A percentile compares a stretch with the other conserved stretches of the same genome.
Evolutionary conservation across 164 flowering plant genomes (phyloP).

Genomic region (Tetracentron sinense): DNA sequence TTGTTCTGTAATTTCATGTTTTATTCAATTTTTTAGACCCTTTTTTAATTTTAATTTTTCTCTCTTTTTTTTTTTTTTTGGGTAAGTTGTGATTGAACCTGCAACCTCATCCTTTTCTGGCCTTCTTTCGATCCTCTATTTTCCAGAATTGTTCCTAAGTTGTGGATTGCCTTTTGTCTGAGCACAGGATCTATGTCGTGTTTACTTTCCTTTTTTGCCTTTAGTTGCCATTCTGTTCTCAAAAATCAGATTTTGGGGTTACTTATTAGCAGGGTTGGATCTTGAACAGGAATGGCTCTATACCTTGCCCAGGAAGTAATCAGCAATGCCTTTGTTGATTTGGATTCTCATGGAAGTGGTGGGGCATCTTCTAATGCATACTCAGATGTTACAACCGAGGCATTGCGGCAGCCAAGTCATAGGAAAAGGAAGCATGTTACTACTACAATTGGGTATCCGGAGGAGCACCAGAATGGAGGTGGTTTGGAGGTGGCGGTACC

Average conservation of each 20-base stretch:
- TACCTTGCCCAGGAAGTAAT: constrained; percentile 54
- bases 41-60: too few relatives aligned
- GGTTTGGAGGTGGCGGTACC: constrained; percentile 26
- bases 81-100: too few relatives aligned
- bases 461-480: constrained; percentile 28
- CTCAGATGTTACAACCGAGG: constrained; percentile 24
- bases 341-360: constrained; percentile 28
- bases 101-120: background rate
- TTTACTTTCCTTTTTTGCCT: background rate
- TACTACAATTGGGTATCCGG: constrained; percentile 22
- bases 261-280: background rate
- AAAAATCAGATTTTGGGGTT: background rate
- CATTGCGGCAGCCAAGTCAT: constrained; percentile 19
- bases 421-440: constrained; percentile 66
- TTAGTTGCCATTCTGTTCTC: background rate
- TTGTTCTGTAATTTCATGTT: too few relatives aligned
- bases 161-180: background rate
- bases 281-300: constrained; percentile 56
- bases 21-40: too few relatives aligned
- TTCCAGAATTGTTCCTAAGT: background rate
- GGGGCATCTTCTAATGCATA: constrained; percentile 10
- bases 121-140: background rate
- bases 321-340: constrained; percentile 49
- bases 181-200: background rate
- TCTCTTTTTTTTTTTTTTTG: too few relatives aligned